Base-by-base conservation (phyloP, 2,329 filamentous ascomycete species). In the Aureobasidium sp. region DNA sequence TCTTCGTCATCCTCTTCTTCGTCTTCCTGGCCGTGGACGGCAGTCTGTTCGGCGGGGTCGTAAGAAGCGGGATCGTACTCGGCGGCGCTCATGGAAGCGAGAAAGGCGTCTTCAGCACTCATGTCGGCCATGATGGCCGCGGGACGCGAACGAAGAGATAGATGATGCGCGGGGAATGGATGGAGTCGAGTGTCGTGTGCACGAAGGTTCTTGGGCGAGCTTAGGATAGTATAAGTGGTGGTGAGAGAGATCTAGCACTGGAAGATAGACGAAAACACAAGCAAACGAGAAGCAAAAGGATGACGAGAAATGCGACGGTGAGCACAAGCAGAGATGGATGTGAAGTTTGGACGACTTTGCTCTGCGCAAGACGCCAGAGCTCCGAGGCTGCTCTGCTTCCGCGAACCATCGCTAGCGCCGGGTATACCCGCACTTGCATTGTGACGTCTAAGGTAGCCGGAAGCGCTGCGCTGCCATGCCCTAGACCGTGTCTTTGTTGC, bases 71-170 rank as follows among this genome's bases (percentile, higher is more conserved):
- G 58, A 23, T 61, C 58, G 17, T 61, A 61, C 20, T 61, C 58
- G 67, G 78, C 32, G 62, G 72, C 75, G 65, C 73, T 69, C 73
- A 83, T 79, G 46, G 78, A 77, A 9, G 47, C 47, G 29, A 50
- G 47, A 17, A 50, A 50, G 13, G 47, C 47, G 29, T 50, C 47
- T 36, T 50, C 47, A 34, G 12, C 47, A 68, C 80, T 80, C 72
- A 80, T 77, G 29, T 63, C 62, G 48, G 62, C 48, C 62, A 63
- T 63, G 48, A 23, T 37, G 23, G 39, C 44, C 32, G 27, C n/a
- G 29, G 29, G 3, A 12, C 5, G 39, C 53, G 53, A 34, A 3
- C 39, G 17, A 36, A 6, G 12, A n/a, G 27, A 26, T 17, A 23
- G 53, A 46, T 15, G 53, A 56, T 27, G 53, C 37, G 53, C 39